These are phyloP conservation scores for cucumber (Cucumis sativus) DNA, from an alignment of 306 rosid genomes.

Conservation along the genomic window Cucumber_9930_V3 NC_026660.2:23409501-23410000, in stretches of 20 bases:
- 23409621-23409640: slow-evolving; percentile 5
- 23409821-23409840: slow-evolving; percentile 30
- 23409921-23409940: slow-evolving; percentile 69
- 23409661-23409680: neutral
- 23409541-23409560: neutral
- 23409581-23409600: neutral
- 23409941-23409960: slow-evolving; percentile 18
- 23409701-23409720: slow-evolving; percentile 1
- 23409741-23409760: slow-evolving; percentile 24
- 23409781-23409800: neutral
- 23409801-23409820: neutral
- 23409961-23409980: neutral
- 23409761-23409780: neutral
- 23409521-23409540: neutral
- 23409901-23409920: slow-evolving; percentile 34
- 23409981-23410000: slow-evolving; percentile 8
- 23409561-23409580: slow-evolving; percentile 1
- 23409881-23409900: slow-evolving; percentile 57
- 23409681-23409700: slow-evolving; percentile 10
- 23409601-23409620: slow-evolving; percentile 5
- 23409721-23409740: slow-evolving; percentile 7
- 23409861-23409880: slow-evolving; percentile 44
- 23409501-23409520: slow-evolving; percentile 3
- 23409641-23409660: neutral
- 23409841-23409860: slow-evolving; percentile 36